Conservation (phyloP, 139 green algal genomes). For the Axilococcus clingmanii region DNA sequence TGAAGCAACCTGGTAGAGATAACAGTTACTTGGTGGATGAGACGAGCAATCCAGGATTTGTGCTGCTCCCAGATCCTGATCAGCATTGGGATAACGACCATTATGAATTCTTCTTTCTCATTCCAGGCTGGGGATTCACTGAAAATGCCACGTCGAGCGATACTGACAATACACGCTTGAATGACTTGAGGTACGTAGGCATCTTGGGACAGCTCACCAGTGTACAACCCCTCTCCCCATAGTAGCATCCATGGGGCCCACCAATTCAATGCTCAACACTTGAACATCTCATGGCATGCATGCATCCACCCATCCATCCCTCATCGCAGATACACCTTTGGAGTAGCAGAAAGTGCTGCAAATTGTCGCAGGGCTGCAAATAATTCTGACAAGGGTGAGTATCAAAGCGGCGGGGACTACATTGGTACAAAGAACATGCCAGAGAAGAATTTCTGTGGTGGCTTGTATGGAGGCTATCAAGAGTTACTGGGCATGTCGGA, state of each 20-base stretch:
- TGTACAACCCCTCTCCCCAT: too few relatives aligned
- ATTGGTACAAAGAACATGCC: neutral
- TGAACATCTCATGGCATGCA: too few relatives aligned
- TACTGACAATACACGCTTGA: neutral
- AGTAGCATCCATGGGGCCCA: too few relatives aligned
- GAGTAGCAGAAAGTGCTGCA: neutral
- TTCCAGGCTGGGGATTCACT: neutral
- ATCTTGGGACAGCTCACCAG: too few relatives aligned
- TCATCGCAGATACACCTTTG: neutral
- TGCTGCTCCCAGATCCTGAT: neutral
- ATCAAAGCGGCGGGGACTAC: neutral
- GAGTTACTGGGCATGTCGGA: neutral
- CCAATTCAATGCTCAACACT: too few relatives aligned
- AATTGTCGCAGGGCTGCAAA: too few relatives aligned
- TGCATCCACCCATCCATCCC: neutral
- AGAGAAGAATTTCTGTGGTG: neutral
- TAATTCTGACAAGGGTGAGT: too few relatives aligned
- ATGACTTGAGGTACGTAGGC: neutral
- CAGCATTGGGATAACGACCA: neutral
- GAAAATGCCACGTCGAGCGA: neutral
- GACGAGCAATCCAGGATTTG: neutral
- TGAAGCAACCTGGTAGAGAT: neutral
- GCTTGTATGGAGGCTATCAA: neutral
- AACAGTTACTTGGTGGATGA: neutral
- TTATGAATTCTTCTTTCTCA: neutral